Conservation (phyloP, 805 yeast genomes). For the Myxozyma kluyveri region DNA sequence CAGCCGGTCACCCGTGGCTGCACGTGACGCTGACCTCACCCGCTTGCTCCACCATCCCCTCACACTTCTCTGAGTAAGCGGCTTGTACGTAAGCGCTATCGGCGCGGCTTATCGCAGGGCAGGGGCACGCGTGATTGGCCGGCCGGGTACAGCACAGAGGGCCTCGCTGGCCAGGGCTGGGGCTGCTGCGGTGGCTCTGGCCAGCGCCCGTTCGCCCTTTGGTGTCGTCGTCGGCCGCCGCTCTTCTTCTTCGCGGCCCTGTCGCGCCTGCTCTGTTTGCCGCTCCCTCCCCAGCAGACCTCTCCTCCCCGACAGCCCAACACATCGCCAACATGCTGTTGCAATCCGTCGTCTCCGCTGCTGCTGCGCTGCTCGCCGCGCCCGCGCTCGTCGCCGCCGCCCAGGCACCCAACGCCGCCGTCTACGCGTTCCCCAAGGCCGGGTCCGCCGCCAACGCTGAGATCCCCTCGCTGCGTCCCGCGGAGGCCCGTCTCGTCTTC, state of each 20-base stretch:
- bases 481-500: conserved; percentile 64
- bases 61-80: too few relatives aligned
- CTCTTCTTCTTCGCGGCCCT: background rate
- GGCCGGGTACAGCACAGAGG: conserved; percentile 3
- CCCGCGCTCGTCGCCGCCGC: conserved; percentile 22
- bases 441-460: conserved; percentile 16
- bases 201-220: background rate
- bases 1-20: too few relatives aligned
- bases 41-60: too few relatives aligned
- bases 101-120: background rate
- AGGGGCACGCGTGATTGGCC: conserved; percentile 12
- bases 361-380: conserved; percentile 25
- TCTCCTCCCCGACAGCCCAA: background rate
- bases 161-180: background rate
- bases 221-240: background rate
- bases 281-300: background rate
- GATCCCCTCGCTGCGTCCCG: conserved; percentile 42
- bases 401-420: conserved; percentile 29
- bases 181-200: conserved; percentile 2
- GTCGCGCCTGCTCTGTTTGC: too few relatives aligned
- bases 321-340: conserved; percentile 18
- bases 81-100: background rate
- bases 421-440: conserved; percentile 29
- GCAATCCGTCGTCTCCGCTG: conserved; percentile 24
- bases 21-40: background rate